phyloP scores from a whole-genome alignment of 805 yeast genomes.

The Zygosaccharomyces kombuchaensis region DNA sequence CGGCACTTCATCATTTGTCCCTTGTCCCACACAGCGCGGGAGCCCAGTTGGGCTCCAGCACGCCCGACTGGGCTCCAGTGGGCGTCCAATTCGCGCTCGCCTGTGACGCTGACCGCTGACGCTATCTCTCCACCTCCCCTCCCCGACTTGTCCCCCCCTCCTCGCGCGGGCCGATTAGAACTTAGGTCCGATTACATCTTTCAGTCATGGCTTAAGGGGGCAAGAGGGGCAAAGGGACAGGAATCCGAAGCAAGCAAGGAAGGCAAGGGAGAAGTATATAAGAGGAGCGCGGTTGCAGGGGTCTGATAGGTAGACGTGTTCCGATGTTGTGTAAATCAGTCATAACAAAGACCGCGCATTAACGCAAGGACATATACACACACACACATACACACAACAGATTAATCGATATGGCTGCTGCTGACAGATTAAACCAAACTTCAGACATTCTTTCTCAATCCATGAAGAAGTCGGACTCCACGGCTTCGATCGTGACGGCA shows the following conservation, averaged over 20 bases:
- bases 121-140: background rate
- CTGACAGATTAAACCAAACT: conserved; percentile 33
- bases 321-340: background rate
- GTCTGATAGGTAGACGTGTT: background rate
- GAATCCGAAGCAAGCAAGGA: conserved; percentile 6
- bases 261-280: conserved; percentile 1
- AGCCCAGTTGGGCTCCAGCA: background rate
- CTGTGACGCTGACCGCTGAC: too few relatives aligned
- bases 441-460: conserved; percentile 27
- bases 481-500: conserved; percentile 14
- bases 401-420: conserved; percentile 23
- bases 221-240: background rate
- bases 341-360: background rate
- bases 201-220: conserved; percentile 8
- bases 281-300: background rate
- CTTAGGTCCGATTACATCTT: background rate
- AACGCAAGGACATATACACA: background rate
- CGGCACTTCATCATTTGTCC: background rate
- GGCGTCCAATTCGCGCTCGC: background rate
- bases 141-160: background rate
- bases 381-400: conserved; percentile 1
- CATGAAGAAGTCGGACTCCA: conserved; percentile 19
- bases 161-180: background rate
- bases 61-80: background rate
- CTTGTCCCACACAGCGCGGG: background rate